Base-by-base conservation (phyloP, 225 moss, liverwort and hornwort genomes). In the Lunularia cruciata region DNA sequence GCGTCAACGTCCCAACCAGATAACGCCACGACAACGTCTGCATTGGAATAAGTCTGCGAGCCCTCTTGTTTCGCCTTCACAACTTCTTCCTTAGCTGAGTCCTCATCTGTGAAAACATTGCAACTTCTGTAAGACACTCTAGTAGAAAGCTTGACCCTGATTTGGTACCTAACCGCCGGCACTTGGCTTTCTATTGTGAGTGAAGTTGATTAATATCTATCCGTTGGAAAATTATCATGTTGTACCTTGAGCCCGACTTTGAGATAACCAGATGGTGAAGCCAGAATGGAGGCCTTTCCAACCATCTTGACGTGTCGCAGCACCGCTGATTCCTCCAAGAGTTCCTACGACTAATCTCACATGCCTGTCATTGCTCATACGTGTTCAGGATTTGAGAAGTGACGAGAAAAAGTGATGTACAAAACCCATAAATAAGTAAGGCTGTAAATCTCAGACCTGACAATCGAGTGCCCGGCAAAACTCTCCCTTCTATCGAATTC, bases 251-350 rank as follows among this genome's bases (percentile, higher is more conserved):
- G 96, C 96, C 56, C 78, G 79, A 53, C 85, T 89, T 71, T 78
- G 89, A 12, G 85, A 84, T n/a, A 93, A 61, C 93, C 98, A 98
- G 70, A 98, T 65, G 46, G 91, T 91, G 71, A 98, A 89, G 32
- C 98, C 98, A 69, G 90, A 82, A 75, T 93, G 85, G 47, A 98
- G 79, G 65, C 85, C 78, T 64, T 87, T 93, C 98, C 98, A 98
- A 51, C 86, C 82, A 70, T 76, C 72, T 31, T 69, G 62, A 46
- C 82, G 80, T 42, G 88, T 81, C 53, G 91, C 93, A 60, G 89
- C 75, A 46, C 98, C 91, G 47, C 72, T 71, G 16, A 57, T 68
- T 51, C 80, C 88, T 77, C 98, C 93, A 47, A 93, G 78, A 43
- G 91, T 89, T 70, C 86, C 84, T 63, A 91, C 89, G 49, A 93